Evolutionary conservation across 2,329 filamentous ascomycete species (phyloP).

Genomic region (Pseudogymnoascus sp.): DNA sequence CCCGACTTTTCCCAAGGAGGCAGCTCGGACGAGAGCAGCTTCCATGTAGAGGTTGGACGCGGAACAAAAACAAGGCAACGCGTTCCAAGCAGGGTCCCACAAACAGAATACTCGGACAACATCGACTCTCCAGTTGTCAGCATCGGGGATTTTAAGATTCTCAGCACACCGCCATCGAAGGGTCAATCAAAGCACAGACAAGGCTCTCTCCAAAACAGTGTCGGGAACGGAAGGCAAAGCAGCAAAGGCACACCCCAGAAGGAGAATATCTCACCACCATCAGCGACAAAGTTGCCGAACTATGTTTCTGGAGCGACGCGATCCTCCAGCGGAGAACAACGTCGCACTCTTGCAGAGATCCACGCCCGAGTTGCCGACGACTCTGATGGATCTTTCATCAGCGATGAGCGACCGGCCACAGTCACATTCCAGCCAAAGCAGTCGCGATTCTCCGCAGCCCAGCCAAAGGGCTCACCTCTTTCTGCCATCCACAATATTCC

Average conservation of each 20-base stretch:
- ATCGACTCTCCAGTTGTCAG: slow-evolving; percentile 35
- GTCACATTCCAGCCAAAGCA: slow-evolving; percentile 38
- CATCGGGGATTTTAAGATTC: slow-evolving; percentile 36
- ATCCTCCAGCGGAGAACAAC: slow-evolving; percentile 31
- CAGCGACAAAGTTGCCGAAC: slow-evolving; percentile 6
- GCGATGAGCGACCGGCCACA: slow-evolving; percentile 40
- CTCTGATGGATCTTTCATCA: slow-evolving; percentile 44
- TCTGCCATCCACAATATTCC: slow-evolving; percentile 26
- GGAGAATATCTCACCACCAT: slow-evolving; percentile 29
- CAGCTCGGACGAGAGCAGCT: slow-evolving; percentile 37
- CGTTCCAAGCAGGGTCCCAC: slow-evolving; percentile 20
- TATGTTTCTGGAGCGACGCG: slow-evolving; percentile 27
- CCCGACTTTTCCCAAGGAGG: slow-evolving; percentile 40
- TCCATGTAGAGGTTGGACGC: slow-evolving; percentile 46
- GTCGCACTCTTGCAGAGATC: slow-evolving; percentile 47
- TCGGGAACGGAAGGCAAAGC: slow-evolving; percentile 8
- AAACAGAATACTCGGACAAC: slow-evolving; percentile 42
- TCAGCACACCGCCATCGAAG: slow-evolving; percentile 27
- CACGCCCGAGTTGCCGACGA: slow-evolving; percentile 46
- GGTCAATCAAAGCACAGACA: slow-evolving; percentile 7
- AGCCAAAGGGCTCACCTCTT: slow-evolving; percentile 35
- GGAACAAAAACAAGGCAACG: slow-evolving; percentile 27
- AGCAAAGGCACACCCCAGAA: slow-evolving; percentile 27
- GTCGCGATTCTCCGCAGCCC: slow-evolving; percentile 46
- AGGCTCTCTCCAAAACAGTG: slow-evolving; percentile 8